Evolutionary conservation across 768 basidiomycete species (phyloP).

Genomic region (Tylopilus sp.): DNA sequence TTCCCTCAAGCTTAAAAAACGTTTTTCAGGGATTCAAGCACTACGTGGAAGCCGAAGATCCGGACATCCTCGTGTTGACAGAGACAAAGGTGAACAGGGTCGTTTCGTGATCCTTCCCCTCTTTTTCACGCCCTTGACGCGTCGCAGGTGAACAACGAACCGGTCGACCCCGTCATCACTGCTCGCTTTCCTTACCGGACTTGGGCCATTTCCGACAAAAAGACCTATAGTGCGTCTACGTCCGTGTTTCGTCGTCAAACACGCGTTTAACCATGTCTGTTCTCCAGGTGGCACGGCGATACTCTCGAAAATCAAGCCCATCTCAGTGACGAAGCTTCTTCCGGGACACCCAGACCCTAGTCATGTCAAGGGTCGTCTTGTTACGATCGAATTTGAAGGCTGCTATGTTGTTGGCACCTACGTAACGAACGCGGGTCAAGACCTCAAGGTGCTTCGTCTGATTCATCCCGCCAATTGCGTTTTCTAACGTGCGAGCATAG

Average conservation of each 20-base stretch:
- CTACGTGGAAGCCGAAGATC: slow-evolving; percentile 84
- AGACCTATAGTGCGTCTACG: slow-evolving; percentile 62
- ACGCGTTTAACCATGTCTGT: slow-evolving; percentile 2
- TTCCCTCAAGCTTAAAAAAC: not conserved
- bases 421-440: slow-evolving; percentile 77
- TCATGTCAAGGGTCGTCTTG: slow-evolving; percentile 68
- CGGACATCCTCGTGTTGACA: slow-evolving; percentile 79
- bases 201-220: slow-evolving; percentile 77
- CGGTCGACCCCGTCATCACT: slow-evolving; percentile 55
- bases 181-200: slow-evolving; percentile 64
- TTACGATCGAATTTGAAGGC: slow-evolving; percentile 76
- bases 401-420: slow-evolving; percentile 77
- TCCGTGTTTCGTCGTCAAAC: not conserved
- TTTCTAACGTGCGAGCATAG: slow-evolving; percentile 35
- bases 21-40: slow-evolving; percentile 66
- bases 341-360: slow-evolving; percentile 69
- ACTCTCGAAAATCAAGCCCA: slow-evolving; percentile 71
- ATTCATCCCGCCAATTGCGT: not conserved
- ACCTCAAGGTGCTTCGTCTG: slow-evolving; percentile 55
- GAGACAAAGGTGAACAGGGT: slow-evolving; percentile 68
- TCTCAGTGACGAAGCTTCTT: slow-evolving; percentile 61
- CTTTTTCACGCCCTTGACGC: slow-evolving; percentile 11
- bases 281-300: slow-evolving; percentile 75
- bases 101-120: not conserved
- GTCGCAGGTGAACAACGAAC: slow-evolving; percentile 64